A percentile compares a stretch with the other conserved stretches of the same genome.
These are phyloP conservation scores for Geranium rotundifolium DNA, from an alignment of 345 rosid genomes.

Conservation along the genomic window DNA sequence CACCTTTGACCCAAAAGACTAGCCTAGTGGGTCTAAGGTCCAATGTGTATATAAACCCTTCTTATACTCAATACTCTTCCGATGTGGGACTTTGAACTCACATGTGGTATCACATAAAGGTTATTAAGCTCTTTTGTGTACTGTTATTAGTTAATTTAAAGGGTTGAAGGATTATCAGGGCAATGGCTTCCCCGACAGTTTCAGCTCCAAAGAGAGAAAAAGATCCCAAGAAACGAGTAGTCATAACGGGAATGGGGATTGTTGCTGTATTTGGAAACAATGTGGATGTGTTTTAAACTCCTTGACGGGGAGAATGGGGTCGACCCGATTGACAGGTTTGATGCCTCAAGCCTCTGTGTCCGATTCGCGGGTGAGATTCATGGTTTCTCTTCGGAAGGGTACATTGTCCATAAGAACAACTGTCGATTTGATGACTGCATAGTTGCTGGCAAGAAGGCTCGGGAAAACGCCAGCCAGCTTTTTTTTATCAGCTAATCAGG, in stretches of 20 bases:
- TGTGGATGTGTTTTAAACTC: slow-evolving; percentile 37
- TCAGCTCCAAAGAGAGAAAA: slow-evolving; percentile 45
- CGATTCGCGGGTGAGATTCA: slow-evolving; percentile 56
- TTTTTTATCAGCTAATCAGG: too few species aligned
- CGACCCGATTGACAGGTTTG: slow-evolving; percentile 44
- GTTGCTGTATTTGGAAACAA: slow-evolving; percentile 46
- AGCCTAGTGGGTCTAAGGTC: too few species aligned
- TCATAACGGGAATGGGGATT: slow-evolving; percentile 61
- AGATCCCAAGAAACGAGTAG: slow-evolving; percentile 43
- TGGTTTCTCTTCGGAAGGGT: slow-evolving; percentile 47
- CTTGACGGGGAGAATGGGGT: slow-evolving; percentile 66
- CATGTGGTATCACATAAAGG: too few species aligned
- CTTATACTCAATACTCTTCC: too few species aligned
- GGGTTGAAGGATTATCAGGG: too few species aligned
- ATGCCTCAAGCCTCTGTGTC: slow-evolving; percentile 43
- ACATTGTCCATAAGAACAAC: slow-evolving; percentile 52
- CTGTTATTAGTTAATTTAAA: too few species aligned
- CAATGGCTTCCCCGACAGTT: slow-evolving; percentile 31
- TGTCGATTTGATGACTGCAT: slow-evolving; percentile 60
- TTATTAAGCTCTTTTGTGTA: too few species aligned
- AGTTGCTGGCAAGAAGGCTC: slow-evolving; percentile 52
- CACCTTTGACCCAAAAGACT: too few species aligned
- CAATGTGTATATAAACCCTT: too few species aligned
- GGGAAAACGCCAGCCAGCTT: slow-evolving; percentile 42
- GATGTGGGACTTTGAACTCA: too few species aligned